phyloP scores from a whole-genome alignment of 495 filamentous ascomycete genomes.

The Hyaloscypha finlandica region DNA sequence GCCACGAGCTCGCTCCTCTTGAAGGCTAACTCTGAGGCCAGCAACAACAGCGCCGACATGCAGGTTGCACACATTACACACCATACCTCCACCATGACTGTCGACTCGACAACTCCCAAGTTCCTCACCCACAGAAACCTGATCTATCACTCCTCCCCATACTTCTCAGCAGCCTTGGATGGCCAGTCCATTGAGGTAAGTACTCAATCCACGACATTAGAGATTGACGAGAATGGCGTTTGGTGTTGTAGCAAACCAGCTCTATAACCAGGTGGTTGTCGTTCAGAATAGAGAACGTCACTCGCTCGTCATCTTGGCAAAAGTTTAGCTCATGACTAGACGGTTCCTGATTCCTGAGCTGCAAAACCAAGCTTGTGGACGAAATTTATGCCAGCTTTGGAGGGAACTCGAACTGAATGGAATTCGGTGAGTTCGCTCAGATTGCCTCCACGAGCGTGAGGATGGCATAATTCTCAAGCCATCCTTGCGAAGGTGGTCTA shows the following conservation, averaged over 20 bases:
- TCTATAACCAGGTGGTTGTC: conserved; percentile 2
- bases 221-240: background rate
- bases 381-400: background rate
- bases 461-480: background rate
- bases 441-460: background rate
- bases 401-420: too few species aligned
- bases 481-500: too few species aligned
- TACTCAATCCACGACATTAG: background rate
- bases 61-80: background rate
- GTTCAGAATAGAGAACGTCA: background rate
- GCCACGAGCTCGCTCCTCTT: background rate
- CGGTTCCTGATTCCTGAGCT: background rate
- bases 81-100: background rate
- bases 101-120: background rate
- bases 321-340: conserved; percentile 1
- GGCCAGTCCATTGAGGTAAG: background rate
- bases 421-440: background rate
- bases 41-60: background rate
- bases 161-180: conserved; percentile 7
- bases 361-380: conserved; percentile 9
- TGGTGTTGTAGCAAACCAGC: conserved; percentile 8
- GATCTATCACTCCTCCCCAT: conserved; percentile 9
- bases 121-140: conserved; percentile 13
- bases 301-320: background rate
- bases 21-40: background rate